Percentiles rank a stretch among this genome's conserved stretches.
These are phyloP conservation scores for Botrytis paeoniae DNA, from an alignment of 2,329 filamentous ascomycete genomes.

Conservation along the genomic window DNA sequence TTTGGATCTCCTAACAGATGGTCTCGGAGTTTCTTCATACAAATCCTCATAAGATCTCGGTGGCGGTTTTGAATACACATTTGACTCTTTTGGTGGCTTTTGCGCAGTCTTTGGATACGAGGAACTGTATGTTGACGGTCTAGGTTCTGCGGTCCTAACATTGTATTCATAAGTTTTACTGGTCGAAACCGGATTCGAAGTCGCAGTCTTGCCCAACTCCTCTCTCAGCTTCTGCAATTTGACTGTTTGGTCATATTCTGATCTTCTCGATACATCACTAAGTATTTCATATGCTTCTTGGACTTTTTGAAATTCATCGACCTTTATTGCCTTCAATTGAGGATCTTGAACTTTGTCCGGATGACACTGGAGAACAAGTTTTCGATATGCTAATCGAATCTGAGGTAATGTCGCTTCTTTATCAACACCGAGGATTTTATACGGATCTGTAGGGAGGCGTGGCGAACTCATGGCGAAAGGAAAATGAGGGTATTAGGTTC, in stretches of 20 bases:
- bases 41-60: slow-evolving; percentile 49
- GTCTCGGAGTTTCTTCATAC: slow-evolving; percentile 44
- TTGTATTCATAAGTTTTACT: slow-evolving; percentile 45
- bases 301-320: slow-evolving; percentile 86
- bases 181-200: slow-evolving; percentile 28
- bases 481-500: background rate
- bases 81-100: slow-evolving; percentile 25
- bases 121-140: slow-evolving; percentile 32
- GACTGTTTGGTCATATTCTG: slow-evolving; percentile 74
- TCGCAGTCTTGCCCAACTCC: slow-evolving; percentile 38
- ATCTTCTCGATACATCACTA: slow-evolving; percentile 68
- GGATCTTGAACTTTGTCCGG: slow-evolving; percentile 78
- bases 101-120: slow-evolving; percentile 16
- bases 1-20: slow-evolving; percentile 38
- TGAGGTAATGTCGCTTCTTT: slow-evolving; percentile 66
- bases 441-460: slow-evolving; percentile 60
- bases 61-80: slow-evolving; percentile 34
- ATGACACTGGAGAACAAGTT: slow-evolving; percentile 83
- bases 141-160: slow-evolving; percentile 51
- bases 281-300: slow-evolving; percentile 92
- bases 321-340: slow-evolving; percentile 70
- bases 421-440: slow-evolving; percentile 70
- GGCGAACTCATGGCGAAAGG: slow-evolving; percentile 23
- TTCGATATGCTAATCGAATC: slow-evolving; percentile 79
- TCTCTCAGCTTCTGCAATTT: slow-evolving; percentile 61